Evolutionary conservation across 495 filamentous ascomycete genomes (phyloP).

Genomic region (Neurospora tetrasperma): DNA sequence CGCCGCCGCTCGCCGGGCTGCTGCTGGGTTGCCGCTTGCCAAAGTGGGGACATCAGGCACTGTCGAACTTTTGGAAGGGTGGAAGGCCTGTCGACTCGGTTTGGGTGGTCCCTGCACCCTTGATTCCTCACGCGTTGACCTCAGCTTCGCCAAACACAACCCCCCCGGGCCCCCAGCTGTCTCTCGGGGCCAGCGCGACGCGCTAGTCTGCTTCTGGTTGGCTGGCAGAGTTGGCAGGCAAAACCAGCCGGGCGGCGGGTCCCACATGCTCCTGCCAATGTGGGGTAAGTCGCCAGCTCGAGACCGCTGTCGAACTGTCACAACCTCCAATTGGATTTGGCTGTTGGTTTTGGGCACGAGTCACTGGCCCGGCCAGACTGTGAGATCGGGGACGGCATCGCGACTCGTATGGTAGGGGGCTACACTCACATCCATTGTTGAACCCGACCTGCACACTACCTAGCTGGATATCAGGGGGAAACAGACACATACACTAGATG

Average conservation of each 20-base stretch:
- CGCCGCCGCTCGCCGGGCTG: constrained; percentile 11
- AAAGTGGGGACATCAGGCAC: constrained; percentile 24
- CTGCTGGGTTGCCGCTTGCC: constrained; percentile 1
- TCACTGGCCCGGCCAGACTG: not conserved
- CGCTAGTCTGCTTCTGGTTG: constrained; percentile 11
- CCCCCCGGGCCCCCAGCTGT: not conserved
- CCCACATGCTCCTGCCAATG: not conserved
- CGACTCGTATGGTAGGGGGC: not conserved
- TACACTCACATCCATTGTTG: not conserved
- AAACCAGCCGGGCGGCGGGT: not conserved
- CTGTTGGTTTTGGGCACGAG: not conserved
- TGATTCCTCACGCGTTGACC: constrained; percentile 21
- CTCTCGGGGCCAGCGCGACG: constrained; percentile 9
- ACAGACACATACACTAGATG: too few relatives aligned
- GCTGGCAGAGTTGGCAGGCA: not conserved
- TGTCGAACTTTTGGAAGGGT: constrained; percentile 4
- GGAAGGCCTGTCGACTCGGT: constrained; percentile 9
- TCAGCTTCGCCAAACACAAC: not conserved
- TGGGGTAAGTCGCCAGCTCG: not conserved
- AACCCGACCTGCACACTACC: too few relatives aligned
- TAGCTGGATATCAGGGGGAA: too few relatives aligned
- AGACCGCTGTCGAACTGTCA: not conserved
- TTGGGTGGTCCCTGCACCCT: constrained; percentile 20
- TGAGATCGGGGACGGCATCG: not conserved
- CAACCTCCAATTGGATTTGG: not conserved